These are phyloP conservation scores for Cercospora beticola DNA, from an alignment of 2,329 filamentous ascomycete genomes.

Conservation along the genomic window DNA sequence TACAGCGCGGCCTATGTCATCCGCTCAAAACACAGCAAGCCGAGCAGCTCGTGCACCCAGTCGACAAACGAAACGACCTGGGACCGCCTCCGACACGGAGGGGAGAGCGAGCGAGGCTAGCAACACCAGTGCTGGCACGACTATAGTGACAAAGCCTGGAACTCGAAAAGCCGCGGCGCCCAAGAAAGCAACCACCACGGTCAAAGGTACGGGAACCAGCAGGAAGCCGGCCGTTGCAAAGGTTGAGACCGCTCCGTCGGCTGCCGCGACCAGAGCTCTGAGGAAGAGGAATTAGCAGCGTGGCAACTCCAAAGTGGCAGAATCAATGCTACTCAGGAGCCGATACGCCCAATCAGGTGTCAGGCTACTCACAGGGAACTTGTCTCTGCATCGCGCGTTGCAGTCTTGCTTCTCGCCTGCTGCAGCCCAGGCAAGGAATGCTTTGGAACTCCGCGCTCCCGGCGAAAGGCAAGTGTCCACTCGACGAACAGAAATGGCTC, in stretches of 20 bases:
- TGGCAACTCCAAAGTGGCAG: neutral
- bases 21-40: slow-evolving; percentile 38
- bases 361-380: neutral
- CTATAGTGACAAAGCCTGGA: slow-evolving; percentile 55
- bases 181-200: slow-evolving; percentile 17
- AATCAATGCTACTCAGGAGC: neutral
- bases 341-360: neutral
- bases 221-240: slow-evolving; percentile 39
- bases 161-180: slow-evolving; percentile 21
- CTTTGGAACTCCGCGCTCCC: neutral
- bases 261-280: slow-evolving; percentile 32
- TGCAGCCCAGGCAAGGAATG: neutral
- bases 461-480: neutral
- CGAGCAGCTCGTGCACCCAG: slow-evolving; percentile 61
- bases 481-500: neutral
- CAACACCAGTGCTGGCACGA: slow-evolving; percentile 61
- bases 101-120: slow-evolving; percentile 56
- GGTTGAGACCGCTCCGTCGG: slow-evolving; percentile 28
- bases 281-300: slow-evolving; percentile 33
- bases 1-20: slow-evolving; percentile 10
- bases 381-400: neutral
- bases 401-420: neutral
- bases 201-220: slow-evolving; percentile 44
- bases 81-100: slow-evolving; percentile 33
- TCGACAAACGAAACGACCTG: slow-evolving; percentile 55